phyloP scores from a whole-genome alignment of 768 basidiomycete species.

The Lanmaoa pseudosensibilis region DNA sequence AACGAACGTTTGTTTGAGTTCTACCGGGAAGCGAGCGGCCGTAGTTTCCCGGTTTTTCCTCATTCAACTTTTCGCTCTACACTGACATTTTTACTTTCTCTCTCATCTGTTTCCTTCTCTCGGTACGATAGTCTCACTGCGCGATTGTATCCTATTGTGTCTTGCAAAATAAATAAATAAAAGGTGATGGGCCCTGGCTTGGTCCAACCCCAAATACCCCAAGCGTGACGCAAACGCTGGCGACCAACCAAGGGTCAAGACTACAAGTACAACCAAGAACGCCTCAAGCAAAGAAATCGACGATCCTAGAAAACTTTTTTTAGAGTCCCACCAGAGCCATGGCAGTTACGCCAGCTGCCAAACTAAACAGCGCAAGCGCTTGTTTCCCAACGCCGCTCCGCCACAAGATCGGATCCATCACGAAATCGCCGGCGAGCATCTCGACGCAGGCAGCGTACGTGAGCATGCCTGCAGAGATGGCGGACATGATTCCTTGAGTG shows the following conservation, averaged over 20 bases:
- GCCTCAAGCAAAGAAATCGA: not conserved
- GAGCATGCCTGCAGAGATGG: constrained; percentile 81
- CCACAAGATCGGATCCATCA: constrained; percentile 61
- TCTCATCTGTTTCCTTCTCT: not conserved
- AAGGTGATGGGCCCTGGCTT: not conserved
- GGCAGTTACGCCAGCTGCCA: constrained; percentile 57
- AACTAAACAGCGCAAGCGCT: constrained; percentile 56
- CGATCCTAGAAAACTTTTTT: not conserved
- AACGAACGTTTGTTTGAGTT: not conserved
- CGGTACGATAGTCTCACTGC: not conserved
- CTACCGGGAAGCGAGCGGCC: constrained; percentile 2
- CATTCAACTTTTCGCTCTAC: not conserved
- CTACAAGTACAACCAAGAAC: not conserved
- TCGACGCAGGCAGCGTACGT: constrained; percentile 83
- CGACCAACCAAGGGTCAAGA: not conserved
- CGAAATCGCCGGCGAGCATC: constrained; percentile 86
- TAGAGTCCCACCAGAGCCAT: constrained; percentile 59
- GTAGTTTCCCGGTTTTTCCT: not conserved
- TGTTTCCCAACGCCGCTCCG: constrained; percentile 40
- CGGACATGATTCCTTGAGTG: constrained; percentile 73
- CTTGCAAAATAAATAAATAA: not conserved
- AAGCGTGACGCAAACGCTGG: not conserved
- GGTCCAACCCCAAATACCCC: not conserved
- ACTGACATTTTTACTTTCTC: not conserved
- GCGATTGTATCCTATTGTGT: not conserved